Base-by-base conservation (phyloP, 495 filamentous ascomycete species). In the Cairneyella variabilis region DNA sequence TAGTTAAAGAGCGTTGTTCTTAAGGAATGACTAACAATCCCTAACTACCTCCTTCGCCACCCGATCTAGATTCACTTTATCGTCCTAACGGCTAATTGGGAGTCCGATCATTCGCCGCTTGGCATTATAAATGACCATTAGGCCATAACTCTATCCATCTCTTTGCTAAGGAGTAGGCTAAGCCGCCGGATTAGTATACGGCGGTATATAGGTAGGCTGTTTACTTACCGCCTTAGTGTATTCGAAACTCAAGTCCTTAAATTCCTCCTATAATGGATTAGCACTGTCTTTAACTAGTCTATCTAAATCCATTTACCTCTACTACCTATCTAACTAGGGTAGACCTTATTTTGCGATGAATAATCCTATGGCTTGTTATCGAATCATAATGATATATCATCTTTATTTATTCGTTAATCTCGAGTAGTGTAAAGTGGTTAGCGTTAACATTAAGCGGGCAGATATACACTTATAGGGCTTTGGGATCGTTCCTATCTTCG, bases 381-480 rank as follows among this genome's bases (percentile, higher is more conserved):
- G 58, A 61, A 54, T 58, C 49, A 39, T 59, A 61, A 36, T 58
- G 42, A 45, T 56, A 58, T 53, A 61, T 61, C 48, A 56, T 61
- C 42, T 52, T 54, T 42, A 36, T 55, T 45, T 53, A 42, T 42
- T 58, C 37, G 28, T 61, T 61, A 32, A 59, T 61, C 54, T 61
- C 58, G 37, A 61, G 54, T 20, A 61, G 48, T 17, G 58, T 61
- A 23, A 58, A 61, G 50, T 61, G 50, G 22, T 60, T 52, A 10
- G 27, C 28, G 26, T 57, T 58, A 36, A 57, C 18, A 53, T 58
- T 57, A 12, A 60, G 26, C 48, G 55, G 58, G 46, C 53, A 56
- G 38, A 59, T 48, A 37, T 56, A 51, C 14, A 59, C 47, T 46
- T 46, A 48, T 45, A 18, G 40, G 17, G 14, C 32, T 30, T 54